Evolutionary conservation across 2,329 filamentous ascomycete species (phyloP).

Genomic region (Colletotrichum musicola): DNA sequence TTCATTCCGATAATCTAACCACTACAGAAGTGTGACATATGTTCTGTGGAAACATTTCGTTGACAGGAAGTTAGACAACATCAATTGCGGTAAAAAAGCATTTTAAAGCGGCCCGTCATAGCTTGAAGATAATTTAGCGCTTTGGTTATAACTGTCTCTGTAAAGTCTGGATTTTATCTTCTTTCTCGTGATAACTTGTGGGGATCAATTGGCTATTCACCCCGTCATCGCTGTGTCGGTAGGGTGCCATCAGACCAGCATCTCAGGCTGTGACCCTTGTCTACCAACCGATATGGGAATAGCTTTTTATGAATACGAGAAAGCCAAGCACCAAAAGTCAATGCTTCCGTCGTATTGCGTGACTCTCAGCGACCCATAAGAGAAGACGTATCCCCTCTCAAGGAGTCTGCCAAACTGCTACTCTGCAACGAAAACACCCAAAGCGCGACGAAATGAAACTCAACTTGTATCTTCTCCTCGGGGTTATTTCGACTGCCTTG

Average conservation of each 20-base stretch:
- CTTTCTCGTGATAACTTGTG: background rate
- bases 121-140: too few species aligned
- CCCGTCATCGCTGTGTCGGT: background rate
- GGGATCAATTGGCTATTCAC: background rate
- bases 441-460: background rate
- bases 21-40: too few species aligned
- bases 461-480: background rate
- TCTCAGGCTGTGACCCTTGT: background rate
- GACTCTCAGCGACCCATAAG: background rate
- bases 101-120: too few species aligned
- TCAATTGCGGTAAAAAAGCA: too few species aligned
- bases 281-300: constrained; percentile 5
- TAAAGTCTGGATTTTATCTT: background rate
- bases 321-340: background rate
- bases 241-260: constrained; percentile 1
- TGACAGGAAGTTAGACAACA: too few species aligned
- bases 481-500: background rate
- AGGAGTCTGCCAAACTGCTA: too few species aligned
- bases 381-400: background rate
- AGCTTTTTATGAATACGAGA: background rate
- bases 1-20: too few species aligned
- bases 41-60: too few species aligned
- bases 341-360: background rate
- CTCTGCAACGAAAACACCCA: background rate
- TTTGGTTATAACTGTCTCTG: too few species aligned